Conservation (phyloP, 768 basidiomycete genomes). For the Pleurotus sapidus region DNA sequence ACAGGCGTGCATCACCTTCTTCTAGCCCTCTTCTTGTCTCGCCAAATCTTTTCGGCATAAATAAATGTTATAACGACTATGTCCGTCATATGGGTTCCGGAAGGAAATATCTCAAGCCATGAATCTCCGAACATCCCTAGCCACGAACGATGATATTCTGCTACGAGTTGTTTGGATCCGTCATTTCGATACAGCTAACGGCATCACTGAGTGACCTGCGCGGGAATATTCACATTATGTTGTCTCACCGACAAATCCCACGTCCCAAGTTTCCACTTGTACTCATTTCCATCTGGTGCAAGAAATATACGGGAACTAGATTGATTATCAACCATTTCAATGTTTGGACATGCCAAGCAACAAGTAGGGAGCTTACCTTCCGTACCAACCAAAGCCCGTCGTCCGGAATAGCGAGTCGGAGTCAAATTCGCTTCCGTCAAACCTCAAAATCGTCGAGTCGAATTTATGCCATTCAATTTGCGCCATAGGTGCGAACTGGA, state of each 20-base stretch:
- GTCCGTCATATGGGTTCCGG: slow-evolving; percentile 22
- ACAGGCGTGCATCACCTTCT: too few species aligned
- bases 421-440: background rate
- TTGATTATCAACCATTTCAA: too few species aligned
- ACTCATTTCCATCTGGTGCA: background rate
- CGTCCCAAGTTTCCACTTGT: slow-evolving; percentile 2
- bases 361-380: background rate
- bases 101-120: slow-evolving; percentile 19
- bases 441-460: background rate
- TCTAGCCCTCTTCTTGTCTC: slow-evolving; percentile 17
- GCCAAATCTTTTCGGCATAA: slow-evolving; percentile 23
- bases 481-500: background rate
- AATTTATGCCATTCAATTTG: background rate
- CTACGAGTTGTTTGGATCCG: background rate
- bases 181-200: background rate
- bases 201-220: background rate
- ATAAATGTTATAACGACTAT: slow-evolving; percentile 26
- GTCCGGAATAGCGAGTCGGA: background rate
- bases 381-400: background rate
- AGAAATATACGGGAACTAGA: background rate
- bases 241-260: background rate
- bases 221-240: too few species aligned
- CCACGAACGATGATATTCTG: background rate
- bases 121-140: background rate
- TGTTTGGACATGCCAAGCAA: background rate